A percentile compares a stretch with the other conserved stretches of the same genome.
These are phyloP conservation scores for Vitis hybrid DNA, from an alignment of 177 flowering plant genomes.

Conservation along the genomic window DNA sequence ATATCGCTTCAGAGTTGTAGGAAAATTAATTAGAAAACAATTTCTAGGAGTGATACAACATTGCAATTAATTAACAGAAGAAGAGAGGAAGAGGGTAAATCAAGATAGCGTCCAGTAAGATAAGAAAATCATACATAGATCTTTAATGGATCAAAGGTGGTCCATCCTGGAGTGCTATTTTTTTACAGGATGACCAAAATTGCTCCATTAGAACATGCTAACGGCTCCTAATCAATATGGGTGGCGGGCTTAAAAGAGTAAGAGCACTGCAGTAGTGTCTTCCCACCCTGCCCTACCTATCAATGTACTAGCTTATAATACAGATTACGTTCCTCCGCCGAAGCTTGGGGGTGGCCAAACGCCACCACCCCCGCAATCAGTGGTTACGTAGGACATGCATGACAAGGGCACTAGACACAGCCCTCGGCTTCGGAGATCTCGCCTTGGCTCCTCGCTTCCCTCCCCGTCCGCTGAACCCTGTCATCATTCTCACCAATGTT, in stretches of 20 bases:
- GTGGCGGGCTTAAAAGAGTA: no score
- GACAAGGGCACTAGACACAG: constrained; percentile 89
- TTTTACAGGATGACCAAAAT: constrained; percentile 65
- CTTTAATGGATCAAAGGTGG: constrained; percentile 86
- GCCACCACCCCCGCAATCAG: constrained; percentile 38
- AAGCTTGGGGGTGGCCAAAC: constrained; percentile 65
- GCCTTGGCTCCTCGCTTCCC: constrained; percentile 36
- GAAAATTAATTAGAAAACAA: no score
- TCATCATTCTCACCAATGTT: neutral
- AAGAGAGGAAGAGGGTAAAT: no score
- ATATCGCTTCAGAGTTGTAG: no score
- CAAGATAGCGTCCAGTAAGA: no score
- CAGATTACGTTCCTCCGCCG: constrained; percentile 35
- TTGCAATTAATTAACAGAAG: no score
- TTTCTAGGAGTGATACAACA: no score
- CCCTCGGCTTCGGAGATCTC: constrained; percentile 81
- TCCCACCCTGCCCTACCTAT: no score
- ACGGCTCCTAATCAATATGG: neutral
- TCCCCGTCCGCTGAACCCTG: constrained; percentile 35
- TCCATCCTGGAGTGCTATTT: constrained; percentile 40
- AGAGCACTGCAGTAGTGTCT: no score
- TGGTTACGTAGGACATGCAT: constrained; percentile 72
- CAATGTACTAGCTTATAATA: neutral
- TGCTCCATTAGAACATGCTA: constrained; percentile 56
- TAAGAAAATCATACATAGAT: neutral